A percentile compares a stretch with the other conserved stretches of the same genome.
These are phyloP conservation scores for Saturnispora saitoi DNA, from an alignment of 805 yeast species.

Conservation along the genomic window DNA sequence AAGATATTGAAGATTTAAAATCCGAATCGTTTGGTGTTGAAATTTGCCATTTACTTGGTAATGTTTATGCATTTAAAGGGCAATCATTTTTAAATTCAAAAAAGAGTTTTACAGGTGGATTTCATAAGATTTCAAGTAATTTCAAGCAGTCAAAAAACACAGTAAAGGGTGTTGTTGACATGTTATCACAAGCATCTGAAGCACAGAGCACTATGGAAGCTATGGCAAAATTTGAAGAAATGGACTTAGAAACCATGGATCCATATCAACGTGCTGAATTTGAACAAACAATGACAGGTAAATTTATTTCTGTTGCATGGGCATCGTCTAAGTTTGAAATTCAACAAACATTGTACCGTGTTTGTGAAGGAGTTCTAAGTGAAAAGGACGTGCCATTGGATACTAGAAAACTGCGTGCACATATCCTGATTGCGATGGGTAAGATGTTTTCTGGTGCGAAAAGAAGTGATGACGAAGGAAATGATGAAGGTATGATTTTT, in stretches of 20 bases:
- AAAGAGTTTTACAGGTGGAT: slow-evolving; percentile 57
- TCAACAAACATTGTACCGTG: slow-evolving; percentile 60
- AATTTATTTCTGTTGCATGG: slow-evolving; percentile 80
- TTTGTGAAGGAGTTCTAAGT: slow-evolving; percentile 56
- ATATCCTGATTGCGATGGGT: slow-evolving; percentile 52
- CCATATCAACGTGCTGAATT: slow-evolving; percentile 49
- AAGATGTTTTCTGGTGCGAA: slow-evolving; percentile 48
- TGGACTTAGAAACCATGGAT: slow-evolving; percentile 33
- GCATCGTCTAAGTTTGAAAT: slow-evolving; percentile 73
- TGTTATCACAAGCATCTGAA: slow-evolving; percentile 66
- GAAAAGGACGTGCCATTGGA: slow-evolving; percentile 44
- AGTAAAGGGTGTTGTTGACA: slow-evolving; percentile 61
- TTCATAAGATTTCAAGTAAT: slow-evolving; percentile 47
- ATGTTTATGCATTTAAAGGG: slow-evolving; percentile 57
- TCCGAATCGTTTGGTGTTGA: slow-evolving; percentile 83
- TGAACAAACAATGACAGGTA: slow-evolving; percentile 70
- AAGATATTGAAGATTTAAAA: slow-evolving; percentile 77
- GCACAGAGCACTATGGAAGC: slow-evolving; percentile 76
- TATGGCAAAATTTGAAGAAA: slow-evolving; percentile 49
- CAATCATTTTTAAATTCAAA: slow-evolving; percentile 59
- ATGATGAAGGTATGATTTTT: slow-evolving; percentile 61
- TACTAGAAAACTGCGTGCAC: slow-evolving; percentile 52
- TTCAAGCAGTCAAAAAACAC: slow-evolving; percentile 68
- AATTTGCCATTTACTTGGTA: slow-evolving; percentile 68
- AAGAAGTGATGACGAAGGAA: slow-evolving; percentile 62